Evolutionary conservation across 164 flowering plant species (phyloP).

Genomic region (Umbellularia californica): DNA sequence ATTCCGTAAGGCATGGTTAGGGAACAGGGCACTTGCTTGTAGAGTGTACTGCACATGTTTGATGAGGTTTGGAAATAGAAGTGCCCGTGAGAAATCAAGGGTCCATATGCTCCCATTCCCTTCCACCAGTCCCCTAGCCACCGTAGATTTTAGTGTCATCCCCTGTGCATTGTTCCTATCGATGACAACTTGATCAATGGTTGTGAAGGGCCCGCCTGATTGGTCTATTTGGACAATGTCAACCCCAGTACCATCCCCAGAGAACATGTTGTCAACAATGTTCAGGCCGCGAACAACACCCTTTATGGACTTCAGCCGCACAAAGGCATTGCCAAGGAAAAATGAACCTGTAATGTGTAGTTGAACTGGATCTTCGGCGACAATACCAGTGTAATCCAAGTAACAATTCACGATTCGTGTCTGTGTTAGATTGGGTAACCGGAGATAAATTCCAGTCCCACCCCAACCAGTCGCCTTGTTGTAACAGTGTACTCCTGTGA

Average conservation of each 20-base stretch:
- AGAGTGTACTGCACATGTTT: conserved; percentile 15
- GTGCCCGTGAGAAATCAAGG: conserved; percentile 14
- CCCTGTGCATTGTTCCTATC: conserved; percentile 29
- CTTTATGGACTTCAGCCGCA: conserved; percentile 56
- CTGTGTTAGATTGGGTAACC: conserved; percentile 60
- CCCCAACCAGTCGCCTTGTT: conserved; percentile 93
- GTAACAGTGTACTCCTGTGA: conserved; percentile 87
- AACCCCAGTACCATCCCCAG: conserved; percentile 48
- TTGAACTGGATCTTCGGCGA: conserved; percentile 92
- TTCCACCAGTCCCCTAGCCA: not conserved
- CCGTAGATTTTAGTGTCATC: conserved; percentile 14
- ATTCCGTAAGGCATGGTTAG: conserved; percentile 56
- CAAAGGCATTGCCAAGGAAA: conserved; percentile 76
- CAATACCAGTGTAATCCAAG: conserved; percentile 84
- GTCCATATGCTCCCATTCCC: conserved; percentile 11
- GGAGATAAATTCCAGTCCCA: conserved; percentile 75
- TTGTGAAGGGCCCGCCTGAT: conserved; percentile 40
- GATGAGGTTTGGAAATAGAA: conserved; percentile 14
- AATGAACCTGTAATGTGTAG: conserved; percentile 54
- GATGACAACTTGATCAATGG: conserved; percentile 61
- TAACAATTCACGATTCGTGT: conserved; percentile 76
- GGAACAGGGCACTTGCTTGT: conserved; percentile 24
- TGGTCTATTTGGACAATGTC: conserved; percentile 75
- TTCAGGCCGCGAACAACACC: conserved; percentile 62
- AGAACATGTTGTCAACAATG: conserved; percentile 77